Evolutionary conservation across 2,329 filamentous ascomycete genomes (phyloP), one percentile per base, ranked within the genome.

Genomic region (Pleomassaria siparia): DNA sequence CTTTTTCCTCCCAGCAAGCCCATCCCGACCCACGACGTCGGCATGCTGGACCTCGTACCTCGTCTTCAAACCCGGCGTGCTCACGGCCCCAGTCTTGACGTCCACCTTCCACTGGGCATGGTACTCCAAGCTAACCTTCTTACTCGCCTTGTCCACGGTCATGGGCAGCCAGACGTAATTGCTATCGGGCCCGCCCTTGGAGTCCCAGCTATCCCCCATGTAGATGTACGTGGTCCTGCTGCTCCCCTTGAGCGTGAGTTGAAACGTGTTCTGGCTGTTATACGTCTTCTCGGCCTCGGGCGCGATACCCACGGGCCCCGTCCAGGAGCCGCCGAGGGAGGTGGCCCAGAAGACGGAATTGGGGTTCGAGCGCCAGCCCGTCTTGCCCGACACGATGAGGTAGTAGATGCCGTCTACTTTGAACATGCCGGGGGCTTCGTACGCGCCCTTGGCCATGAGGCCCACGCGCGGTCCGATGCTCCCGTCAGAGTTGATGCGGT

Each of bases 201-300:
- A 18, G 36, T 79, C 67, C 83, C 83, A 86, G n/a, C 82, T 77
- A 64, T 86, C 83, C n/a, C 83, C 83, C 64, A 85, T 78, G 64
- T 85, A 86, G 50, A 83, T 75, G 28, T 56, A 56, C 13, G 53
- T 56, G n/a, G 55, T 58, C 35, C 72, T 71, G 12, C 69, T 46
- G 13, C 54, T 62, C 21, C 66, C 67, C 30, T 60, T 48, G 44
- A 76, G 62, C 13, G 61, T 59, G 26, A 84, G 73, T 29, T 86
- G 73, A 51, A 74, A 83, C 37, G 75, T 80, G 2, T 80, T 81
- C 56, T 86, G 82, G 1, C 77, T 80, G 18, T 68, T 67, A 55
- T 80, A 84, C 0, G 83, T 85, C 30, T 72, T 70, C 74, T 76
- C 71, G 0, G 77, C 80, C 2, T 67, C 54, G 2, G 77, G 74